phyloP scores from a whole-genome alignment of 2,329 filamentous ascomycete genomes.

The Microcyclospora pomicola region DNA sequence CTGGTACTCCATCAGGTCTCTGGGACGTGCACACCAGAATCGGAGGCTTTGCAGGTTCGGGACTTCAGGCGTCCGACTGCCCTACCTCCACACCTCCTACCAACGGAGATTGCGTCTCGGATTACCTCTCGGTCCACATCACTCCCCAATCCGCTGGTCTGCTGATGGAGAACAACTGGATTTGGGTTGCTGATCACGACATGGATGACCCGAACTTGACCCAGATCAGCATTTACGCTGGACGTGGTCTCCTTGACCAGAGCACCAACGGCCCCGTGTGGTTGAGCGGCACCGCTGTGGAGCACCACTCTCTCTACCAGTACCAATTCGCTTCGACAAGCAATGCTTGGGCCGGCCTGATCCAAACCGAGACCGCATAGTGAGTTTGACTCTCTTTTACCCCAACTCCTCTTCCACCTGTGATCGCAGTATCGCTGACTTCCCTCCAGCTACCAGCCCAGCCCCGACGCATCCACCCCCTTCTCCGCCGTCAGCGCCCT shows the following conservation, averaged over 20 bases:
- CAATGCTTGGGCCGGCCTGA: conserved; percentile 64
- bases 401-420: conserved; percentile 35
- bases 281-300: conserved; percentile 53
- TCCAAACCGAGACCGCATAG: conserved; percentile 8
- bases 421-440: conserved; percentile 11
- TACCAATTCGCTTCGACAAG: conserved; percentile 69
- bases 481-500: conserved; percentile 46
- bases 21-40: conserved; percentile 43
- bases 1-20: conserved; percentile 35
- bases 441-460: conserved; percentile 53
- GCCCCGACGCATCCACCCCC: conserved; percentile 57
- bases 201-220: conserved; percentile 58
- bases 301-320: conserved; percentile 52
- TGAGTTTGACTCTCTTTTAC: conserved; percentile 12
- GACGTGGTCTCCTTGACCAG: conserved; percentile 72
- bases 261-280: conserved; percentile 46
- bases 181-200: conserved; percentile 87
- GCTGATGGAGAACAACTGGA: conserved; percentile 85
- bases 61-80: conserved; percentile 30
- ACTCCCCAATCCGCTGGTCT: conserved; percentile 41
- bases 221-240: conserved; percentile 81
- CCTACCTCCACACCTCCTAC: conserved; percentile 18
- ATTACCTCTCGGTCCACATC: conserved; percentile 24
- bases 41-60: conserved; percentile 38
- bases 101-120: conserved; percentile 17